Base-by-base conservation (phyloP, 257 asterid species). In the Solanum virginianum region DNA sequence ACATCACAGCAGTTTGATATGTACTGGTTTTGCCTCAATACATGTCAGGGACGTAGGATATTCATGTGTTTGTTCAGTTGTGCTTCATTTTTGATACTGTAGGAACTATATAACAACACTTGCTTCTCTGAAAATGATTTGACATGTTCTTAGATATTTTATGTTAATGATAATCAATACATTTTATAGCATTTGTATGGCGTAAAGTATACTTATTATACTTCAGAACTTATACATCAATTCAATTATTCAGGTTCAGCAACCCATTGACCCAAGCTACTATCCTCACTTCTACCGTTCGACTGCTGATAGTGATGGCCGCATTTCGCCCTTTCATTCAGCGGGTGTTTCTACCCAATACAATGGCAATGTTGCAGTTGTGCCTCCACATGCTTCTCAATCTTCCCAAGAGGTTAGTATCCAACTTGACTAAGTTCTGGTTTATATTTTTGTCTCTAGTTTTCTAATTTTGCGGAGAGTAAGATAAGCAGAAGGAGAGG, bases 351-450 rank as follows among this genome's bases (percentile, higher is more conserved):
- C 93, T 75, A 89, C 87, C 89, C 94, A 94, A 91, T 89, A 88
- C 85, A 91, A 85, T 53, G 98, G 97, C 80, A 90, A 89, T 90
- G 92, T 91, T 51, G 86, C 91, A 14, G 65, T 93, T 87, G 87
- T 91, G 87, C 88, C 98, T 86, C 89, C 97, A 72, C 97, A 92
- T 87, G 83, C 94, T 84, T 89, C 93, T 54, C 98, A 92, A 85
- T 88, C 93, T 89, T 91, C 94, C 81, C 99, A 92, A 90, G 99
- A 95, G 98, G 99, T 95, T 89, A 91, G 45, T 47, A 32, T 11
- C 75, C 74, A 63, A 39, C 87, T 71, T 26, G 16, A 62, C 85
- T 57, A 11, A 11, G 63, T 59, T 24, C 10, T 29, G 39, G 39
- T 70, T 84, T 82, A 51, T 79, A 51, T 22, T 22, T 53, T 79